These are phyloP conservation scores for Cavenderia fasciculata DNA, from an alignment of 78 protist genomes.

Conservation along the genomic window DNA sequence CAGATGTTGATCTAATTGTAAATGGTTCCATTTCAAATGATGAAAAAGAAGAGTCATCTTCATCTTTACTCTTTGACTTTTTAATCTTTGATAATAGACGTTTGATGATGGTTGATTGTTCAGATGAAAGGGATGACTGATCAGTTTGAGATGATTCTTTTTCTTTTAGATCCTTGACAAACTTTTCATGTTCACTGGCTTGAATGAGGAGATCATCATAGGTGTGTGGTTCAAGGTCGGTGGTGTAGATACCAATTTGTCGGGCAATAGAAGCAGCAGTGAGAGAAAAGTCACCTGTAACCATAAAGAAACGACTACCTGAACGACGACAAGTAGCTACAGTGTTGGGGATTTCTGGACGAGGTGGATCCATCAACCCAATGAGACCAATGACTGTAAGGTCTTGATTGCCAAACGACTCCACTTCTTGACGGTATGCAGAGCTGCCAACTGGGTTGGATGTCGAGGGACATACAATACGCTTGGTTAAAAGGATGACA, in stretches of 20 bases:
- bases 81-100: not conserved
- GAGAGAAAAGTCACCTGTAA: conserved; percentile 97
- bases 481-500: not conserved
- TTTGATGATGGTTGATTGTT: not conserved
- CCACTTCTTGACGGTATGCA: not conserved
- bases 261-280: conserved; percentile 97
- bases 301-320: conserved; percentile 92
- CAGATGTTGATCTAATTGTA: too few species aligned
- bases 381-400: conserved; percentile 86
- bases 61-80: not conserved
- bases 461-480: not conserved
- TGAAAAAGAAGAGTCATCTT: not conserved
- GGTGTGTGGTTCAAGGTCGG: conserved; percentile 17
- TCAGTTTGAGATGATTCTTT: too few species aligned
- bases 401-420: not conserved
- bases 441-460: conserved; percentile 12
- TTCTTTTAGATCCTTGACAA: too few species aligned
- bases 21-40: too few species aligned
- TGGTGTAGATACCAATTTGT: conserved; percentile 38
- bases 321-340: conserved; percentile 81
- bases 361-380: conserved; percentile 96
- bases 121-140: not conserved
- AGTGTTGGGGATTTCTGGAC: conserved; percentile 49
- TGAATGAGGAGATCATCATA: not conserved
- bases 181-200: too few species aligned